Evolutionary conservation across 2,329 filamentous ascomycete genomes (phyloP), one percentile per base, ranked within the genome.

Genomic region (Alternaria metachromatica): DNA sequence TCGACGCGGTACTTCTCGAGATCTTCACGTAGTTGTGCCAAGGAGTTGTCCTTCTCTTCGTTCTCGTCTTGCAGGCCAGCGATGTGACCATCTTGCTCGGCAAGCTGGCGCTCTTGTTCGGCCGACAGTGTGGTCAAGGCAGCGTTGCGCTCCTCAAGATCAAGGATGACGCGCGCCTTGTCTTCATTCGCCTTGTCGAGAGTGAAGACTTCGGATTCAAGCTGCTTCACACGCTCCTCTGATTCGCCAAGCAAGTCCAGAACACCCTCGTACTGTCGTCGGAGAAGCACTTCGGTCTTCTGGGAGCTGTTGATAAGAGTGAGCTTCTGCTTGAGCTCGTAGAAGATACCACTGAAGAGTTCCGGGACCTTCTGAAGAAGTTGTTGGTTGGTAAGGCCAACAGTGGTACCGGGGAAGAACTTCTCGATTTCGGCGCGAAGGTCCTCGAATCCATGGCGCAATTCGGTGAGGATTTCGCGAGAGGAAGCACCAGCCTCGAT

Each of bases 401-500:
- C 69, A 5, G 80, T 78, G 12, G 78, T 66, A 23, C 72, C 71
- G 13, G 82, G 82, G n/a, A 84, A 76, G 37, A 80, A 72, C 49
- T 74, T 72, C 25, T 84, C 80, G 20, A 84, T 68, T 30, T 75
- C 72, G 12, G 78, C 75, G 48, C 83, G 83, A 18, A 81, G 73
- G 12, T 73, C 62, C 10, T 76, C 75, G 56, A 84, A 83, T n/a
- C 78, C 77, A 50, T 79, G 76, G 21, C 82, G 82, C 49, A 85
- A 76, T 55, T 76, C 77, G 23, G 70, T 64, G 20, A 84, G 66
- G 23, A 84, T 79, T 37, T 72, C 72, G 13, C 75, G 69, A 23
- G 74, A 70, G 8, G 70, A 72, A 15, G 76, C 68, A 15, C 80
- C 78, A 2, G 73, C 68, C 13, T 74, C 71, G 6, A 80, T 69